phyloP scores from a whole-genome alignment of 352 stramenopile species.

The Globisporangium sylvaticum region DNA sequence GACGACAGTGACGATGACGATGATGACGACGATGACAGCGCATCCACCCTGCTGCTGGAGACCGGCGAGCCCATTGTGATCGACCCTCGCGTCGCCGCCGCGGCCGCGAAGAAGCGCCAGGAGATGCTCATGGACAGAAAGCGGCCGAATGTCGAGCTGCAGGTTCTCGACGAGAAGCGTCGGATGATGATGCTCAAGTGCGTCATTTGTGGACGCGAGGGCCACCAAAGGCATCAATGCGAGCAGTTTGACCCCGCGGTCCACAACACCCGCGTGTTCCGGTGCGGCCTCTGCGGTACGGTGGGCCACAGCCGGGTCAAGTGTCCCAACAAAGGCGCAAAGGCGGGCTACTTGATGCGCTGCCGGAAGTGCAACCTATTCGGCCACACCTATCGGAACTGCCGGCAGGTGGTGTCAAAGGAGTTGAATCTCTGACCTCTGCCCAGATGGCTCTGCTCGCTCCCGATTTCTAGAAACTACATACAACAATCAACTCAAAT shows the following conservation, averaged over 20 bases:
- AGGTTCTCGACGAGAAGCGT: background rate
- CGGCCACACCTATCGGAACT: background rate
- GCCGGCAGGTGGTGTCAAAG: background rate
- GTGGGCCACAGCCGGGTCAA: background rate
- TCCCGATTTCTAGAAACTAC: too few species aligned
- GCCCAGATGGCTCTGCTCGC: too few species aligned
- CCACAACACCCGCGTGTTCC: background rate
- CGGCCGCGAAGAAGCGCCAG: background rate
- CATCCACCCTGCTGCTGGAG: slow-evolving; percentile 10
- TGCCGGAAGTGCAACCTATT: slow-evolving; percentile 11
- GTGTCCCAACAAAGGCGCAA: background rate
- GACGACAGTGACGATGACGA: background rate
- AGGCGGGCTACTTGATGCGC: background rate
- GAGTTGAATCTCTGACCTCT: background rate
- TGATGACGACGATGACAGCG: background rate
- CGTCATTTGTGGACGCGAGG: background rate
- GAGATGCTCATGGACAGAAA: background rate
- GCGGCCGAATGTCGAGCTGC: background rate
- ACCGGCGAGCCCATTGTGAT: slow-evolving; percentile 1
- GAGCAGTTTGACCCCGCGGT: background rate
- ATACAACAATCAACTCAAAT: too few species aligned
- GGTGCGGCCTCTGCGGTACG: background rate
- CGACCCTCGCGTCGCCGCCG: background rate
- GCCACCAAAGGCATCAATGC: background rate
- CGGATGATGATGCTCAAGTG: background rate